Percentiles rank a stretch among this genome's conserved stretches.
phyloP scores from a whole-genome alignment of 202 grass and related monocot species.

The Elaeis oleifera region DNA sequence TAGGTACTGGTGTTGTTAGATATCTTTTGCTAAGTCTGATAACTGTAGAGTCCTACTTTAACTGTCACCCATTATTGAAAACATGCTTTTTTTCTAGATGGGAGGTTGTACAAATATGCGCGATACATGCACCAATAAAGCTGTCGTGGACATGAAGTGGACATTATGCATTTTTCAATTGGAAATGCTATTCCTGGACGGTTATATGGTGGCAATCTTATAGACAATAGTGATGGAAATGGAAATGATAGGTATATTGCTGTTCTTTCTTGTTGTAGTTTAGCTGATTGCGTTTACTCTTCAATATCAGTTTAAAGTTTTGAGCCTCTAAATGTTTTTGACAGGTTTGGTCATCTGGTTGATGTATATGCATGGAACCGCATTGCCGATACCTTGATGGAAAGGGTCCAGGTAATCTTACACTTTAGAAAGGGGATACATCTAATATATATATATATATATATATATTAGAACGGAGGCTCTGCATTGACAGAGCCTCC shows the following conservation, averaged over 20 bases:
- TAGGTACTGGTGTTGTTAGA: too few species aligned
- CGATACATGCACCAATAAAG: slow-evolving; percentile 67
- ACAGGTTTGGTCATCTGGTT: slow-evolving; percentile 91
- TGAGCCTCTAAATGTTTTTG: slow-evolving; percentile 2
- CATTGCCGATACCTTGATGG: slow-evolving; percentile 85
- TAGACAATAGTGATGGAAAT: slow-evolving; percentile 71
- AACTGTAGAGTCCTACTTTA: too few species aligned
- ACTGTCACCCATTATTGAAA: too few species aligned
- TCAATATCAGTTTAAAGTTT: slow-evolving; percentile 7
- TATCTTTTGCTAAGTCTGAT: too few species aligned
- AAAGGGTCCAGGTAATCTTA: slow-evolving; percentile 58
- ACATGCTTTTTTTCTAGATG: slow-evolving; percentile 52
- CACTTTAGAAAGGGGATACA: slow-evolving; percentile 4
- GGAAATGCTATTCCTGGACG: slow-evolving; percentile 97
- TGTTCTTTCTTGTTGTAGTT: neutral
- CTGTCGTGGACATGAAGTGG: slow-evolving; percentile 81
- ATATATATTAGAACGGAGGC: too few species aligned
- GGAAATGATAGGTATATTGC: slow-evolving; percentile 69
- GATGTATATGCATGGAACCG: slow-evolving; percentile 92
- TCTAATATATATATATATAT: too few species aligned
- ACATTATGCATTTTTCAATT: slow-evolving; percentile 95
- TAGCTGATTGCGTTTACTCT: neutral
- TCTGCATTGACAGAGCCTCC: too few species aligned
- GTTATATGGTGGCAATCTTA: slow-evolving; percentile 85
- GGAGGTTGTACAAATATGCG: slow-evolving; percentile 66